Evolutionary conservation across 2,329 filamentous ascomycete species (phyloP).

Genomic region (Purpureocillium lavendulum): DNA sequence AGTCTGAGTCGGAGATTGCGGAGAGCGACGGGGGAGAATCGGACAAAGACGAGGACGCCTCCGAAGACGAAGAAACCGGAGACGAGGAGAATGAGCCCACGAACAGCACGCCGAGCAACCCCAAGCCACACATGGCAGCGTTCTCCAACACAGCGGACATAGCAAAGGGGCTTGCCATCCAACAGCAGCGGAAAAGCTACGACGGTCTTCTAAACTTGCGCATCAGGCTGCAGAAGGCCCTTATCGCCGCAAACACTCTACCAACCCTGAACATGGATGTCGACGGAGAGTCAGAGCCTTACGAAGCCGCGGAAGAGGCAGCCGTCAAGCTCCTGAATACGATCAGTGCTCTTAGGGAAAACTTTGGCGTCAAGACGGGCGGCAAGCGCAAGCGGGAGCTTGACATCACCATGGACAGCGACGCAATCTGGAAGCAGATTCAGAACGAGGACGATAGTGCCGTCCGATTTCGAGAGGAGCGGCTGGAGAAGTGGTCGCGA

Average conservation of each 20-base stretch:
- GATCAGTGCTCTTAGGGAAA: slow-evolving; percentile 60
- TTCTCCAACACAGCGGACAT: slow-evolving; percentile 46
- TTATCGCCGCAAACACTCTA: slow-evolving; percentile 75
- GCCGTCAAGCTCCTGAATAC: slow-evolving; percentile 80
- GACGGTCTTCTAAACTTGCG: slow-evolving; percentile 83
- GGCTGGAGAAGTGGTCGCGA: slow-evolving; percentile 83
- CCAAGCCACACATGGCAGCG: slow-evolving; percentile 23
- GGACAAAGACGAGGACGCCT: slow-evolving; percentile 21
- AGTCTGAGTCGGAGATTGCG: slow-evolving; percentile 13
- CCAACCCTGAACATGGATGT: slow-evolving; percentile 32
- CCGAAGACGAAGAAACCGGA: slow-evolving; percentile 26
- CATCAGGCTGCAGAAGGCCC: slow-evolving; percentile 86
- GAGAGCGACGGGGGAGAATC: too few species aligned
- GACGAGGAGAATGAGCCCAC: slow-evolving; percentile 18
- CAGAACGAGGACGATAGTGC: slow-evolving; percentile 53
- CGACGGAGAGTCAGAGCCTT: slow-evolving; percentile 42
- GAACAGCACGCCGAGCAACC: slow-evolving; percentile 12
- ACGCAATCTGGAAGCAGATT: slow-evolving; percentile 67
- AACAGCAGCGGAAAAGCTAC: slow-evolving; percentile 75
- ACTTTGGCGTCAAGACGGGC: slow-evolving; percentile 45
- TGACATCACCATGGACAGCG: slow-evolving; percentile 47
- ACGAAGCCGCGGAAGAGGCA: slow-evolving; percentile 72
- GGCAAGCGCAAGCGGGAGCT: slow-evolving; percentile 54
- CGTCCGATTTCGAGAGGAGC: slow-evolving; percentile 54
- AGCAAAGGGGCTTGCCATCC: slow-evolving; percentile 79